Percentiles rank a stretch among this genome's conserved stretches.
Evolutionary conservation across 225 moss, liverwort and hornwort species (phyloP).

Genomic region (Lunularia cruciata): DNA sequence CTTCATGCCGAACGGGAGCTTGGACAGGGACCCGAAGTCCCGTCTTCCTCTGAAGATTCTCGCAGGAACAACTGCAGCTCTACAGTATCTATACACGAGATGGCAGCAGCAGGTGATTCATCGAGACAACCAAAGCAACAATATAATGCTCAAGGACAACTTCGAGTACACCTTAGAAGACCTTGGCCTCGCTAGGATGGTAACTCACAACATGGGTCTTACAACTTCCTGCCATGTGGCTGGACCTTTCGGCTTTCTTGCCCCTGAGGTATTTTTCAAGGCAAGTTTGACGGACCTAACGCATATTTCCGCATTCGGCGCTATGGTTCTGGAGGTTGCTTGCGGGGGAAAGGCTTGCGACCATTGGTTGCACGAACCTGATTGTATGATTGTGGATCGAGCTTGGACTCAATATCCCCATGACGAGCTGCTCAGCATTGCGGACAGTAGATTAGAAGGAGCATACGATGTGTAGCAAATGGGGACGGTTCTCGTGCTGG

Average conservation of each 20-base stretch:
- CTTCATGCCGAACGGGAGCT: conserved; percentile 53
- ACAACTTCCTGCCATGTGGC: conserved; percentile 40
- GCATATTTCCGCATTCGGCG: background rate
- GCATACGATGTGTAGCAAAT: background rate
- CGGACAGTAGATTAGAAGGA: background rate
- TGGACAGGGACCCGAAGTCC: conserved; percentile 40
- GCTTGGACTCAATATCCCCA: background rate
- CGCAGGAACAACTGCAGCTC: conserved; percentile 17
- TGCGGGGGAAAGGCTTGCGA: background rate
- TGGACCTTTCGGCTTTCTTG: background rate
- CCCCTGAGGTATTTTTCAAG: background rate
- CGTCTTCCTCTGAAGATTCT: background rate
- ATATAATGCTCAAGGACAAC: too few relatives aligned
- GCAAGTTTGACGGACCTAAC: background rate
- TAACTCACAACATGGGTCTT: conserved; percentile 31
- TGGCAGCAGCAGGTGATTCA: conserved; percentile 30
- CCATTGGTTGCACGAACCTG: background rate
- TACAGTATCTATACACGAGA: background rate
- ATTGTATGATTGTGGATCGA: background rate
- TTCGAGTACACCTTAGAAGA: too few relatives aligned
- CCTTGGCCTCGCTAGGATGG: too few relatives aligned
- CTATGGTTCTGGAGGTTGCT: background rate
- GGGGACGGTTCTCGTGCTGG: background rate
- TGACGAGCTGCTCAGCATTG: too few relatives aligned
- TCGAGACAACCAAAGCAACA: too few relatives aligned